Evolutionary conservation across 371 early-diverging fungal species (phyloP), one percentile per base, ranked within the genome.

Genomic region (Mucor sp.): DNA sequence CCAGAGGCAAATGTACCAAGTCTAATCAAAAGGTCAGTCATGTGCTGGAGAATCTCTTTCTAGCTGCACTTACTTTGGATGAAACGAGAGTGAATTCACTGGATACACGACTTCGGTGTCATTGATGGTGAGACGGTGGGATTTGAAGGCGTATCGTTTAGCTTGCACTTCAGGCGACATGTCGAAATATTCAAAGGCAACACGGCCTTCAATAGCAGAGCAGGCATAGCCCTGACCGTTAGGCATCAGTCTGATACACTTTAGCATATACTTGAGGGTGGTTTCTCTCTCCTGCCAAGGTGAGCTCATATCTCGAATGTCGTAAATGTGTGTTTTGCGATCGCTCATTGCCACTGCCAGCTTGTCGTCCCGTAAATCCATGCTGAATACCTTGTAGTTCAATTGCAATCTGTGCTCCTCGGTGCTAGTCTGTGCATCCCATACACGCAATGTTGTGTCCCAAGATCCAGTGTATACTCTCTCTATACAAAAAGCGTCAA

Each of bases 1-100:
- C 98, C 99, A 12, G 97, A 91, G 9, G 92, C 96, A 87, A 98
- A 97, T 19, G 97, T 97, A 68, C 94, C 94, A 71, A 90, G 84
- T 30, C 90, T 93, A 75, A 6, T 14, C 1, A 27, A 14, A 27
- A 6, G 4, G 28, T 53, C 14, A 53, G 28, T 33, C 14, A 47
- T 21, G 19, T 8, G 8, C 19, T 0, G 14, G 1, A 33, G 14
- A 6, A 21, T 32, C 1, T 33, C 30, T 15, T 50, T 9, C 12
- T 17, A 15, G 28, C 14, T 47, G 11, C n/a, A 39, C 87, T 80
- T 87, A 93, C 90, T 87, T 89, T 3, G 96, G 96, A 75, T 97
- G 95, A 77, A 93, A 97, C 2, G 95, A 93, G 47, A 97, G 66
- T 4, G 97, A 91, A 74, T 98, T 95, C 37, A 98, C 99, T 2